Evolutionary conservation across 2,329 filamentous ascomycete genomes (phyloP), one percentile per base, ranked within the genome.

Genomic region (Fusarium sulawesiense): DNA sequence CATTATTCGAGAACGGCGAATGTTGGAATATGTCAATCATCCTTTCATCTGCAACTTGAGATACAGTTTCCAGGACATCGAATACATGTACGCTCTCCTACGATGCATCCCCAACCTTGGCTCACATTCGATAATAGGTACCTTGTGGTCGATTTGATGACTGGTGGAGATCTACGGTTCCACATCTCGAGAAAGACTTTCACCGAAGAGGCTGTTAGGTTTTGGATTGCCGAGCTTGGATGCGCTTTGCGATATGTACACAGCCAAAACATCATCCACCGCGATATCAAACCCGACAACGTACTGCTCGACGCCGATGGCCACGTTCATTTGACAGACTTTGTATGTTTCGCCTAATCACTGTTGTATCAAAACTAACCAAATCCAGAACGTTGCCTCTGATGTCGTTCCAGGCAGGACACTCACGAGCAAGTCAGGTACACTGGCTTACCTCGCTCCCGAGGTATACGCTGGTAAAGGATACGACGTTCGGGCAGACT

Each of bases 51-150:
- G 95, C 85, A 99, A 99, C 81, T 84, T 99, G 85, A 92, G 96
- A 76, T 99, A 98, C 83, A 98, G 94, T 82, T 99, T 99, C 79
- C 96, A 99, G 82, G 96, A 99, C 81, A 94, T 98, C 75, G 96
- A 99, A 81, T 99, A 99, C 82, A 92, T 99, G 93, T 97, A 86
- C 77, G 92, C 47, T 34, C 29, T 60, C 32, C 14, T 29, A 32
- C 48, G 32, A 48, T 34, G 29, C 34, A 51, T 27, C 18, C 14
- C 20, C 41, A 18, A 30, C 27, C 27, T 27, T 60, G 29, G 64
- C 73, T 78, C 30, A 78, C 65, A 53, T 32, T 56, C 13, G 47
- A 29, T 41, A 64, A 60, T 50, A 91, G 97, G 93, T 97, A 99
- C 80, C 90, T 99, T 58, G 95, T 99, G 56, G 94, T 99, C 68